phyloP scores from a whole-genome alignment of 345 rosid species.

The Lumnitzera racemosa region DNA sequence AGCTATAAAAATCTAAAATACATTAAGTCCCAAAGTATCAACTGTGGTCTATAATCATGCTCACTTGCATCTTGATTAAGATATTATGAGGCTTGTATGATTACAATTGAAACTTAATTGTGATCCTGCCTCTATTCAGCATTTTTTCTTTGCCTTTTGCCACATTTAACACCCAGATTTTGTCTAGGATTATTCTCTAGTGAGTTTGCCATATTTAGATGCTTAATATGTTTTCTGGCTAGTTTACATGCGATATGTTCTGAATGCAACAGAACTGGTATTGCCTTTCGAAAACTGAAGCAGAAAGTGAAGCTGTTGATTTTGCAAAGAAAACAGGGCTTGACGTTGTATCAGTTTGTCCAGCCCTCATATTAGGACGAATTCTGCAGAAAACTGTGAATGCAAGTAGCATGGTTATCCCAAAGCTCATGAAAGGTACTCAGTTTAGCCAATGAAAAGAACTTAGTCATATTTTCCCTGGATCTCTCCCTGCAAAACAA shows the following conservation, averaged over 20 bases:
- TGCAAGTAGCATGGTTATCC: slow-evolving; percentile 42
- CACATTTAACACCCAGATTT: too few species aligned
- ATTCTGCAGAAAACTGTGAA: slow-evolving; percentile 45
- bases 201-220: too few species aligned
- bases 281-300: slow-evolving; percentile 58
- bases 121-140: too few species aligned
- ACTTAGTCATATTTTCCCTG: neutral
- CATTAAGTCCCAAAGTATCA: too few species aligned
- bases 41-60: too few species aligned
- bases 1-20: too few species aligned
- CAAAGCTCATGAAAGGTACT: slow-evolving; percentile 57
- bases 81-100: neutral
- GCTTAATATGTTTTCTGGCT: too few species aligned
- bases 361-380: slow-evolving; percentile 50
- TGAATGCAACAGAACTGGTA: slow-evolving; percentile 57
- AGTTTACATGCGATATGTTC: neutral
- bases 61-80: too few species aligned
- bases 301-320: slow-evolving; percentile 63
- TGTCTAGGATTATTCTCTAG: too few species aligned
- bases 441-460: too few species aligned
- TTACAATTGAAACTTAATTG: neutral
- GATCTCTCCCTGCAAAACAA: too few species aligned
- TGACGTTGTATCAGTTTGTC: slow-evolving; percentile 48
- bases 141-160: too few species aligned
- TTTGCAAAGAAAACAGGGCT: slow-evolving; percentile 47